Evolutionary conservation across 208 protist species (phyloP).

Genomic region (Trypanosoma platydactyli): DNA sequence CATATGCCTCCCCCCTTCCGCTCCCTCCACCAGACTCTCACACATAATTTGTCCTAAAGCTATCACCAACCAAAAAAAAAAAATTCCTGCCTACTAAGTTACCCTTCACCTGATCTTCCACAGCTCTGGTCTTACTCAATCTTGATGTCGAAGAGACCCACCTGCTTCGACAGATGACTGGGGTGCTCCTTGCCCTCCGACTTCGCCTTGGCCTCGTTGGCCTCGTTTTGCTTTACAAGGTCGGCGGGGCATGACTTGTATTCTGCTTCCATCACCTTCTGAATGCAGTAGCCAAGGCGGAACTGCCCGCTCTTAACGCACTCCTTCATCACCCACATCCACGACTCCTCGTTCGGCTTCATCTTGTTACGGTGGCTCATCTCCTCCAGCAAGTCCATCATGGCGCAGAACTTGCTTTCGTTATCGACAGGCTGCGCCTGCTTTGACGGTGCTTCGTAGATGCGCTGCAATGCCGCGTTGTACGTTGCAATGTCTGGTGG

Average conservation of each 20-base stretch:
- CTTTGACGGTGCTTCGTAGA: conserved; percentile 80
- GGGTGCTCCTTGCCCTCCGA: conserved; percentile 86
- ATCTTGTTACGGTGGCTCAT: conserved; percentile 89
- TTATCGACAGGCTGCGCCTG: conserved; percentile 61
- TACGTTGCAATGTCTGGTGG: conserved; percentile 87
- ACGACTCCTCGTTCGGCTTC: conserved; percentile 85
- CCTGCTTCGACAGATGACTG: conserved; percentile 61
- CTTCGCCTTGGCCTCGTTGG: conserved; percentile 78
- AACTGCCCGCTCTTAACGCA: conserved; percentile 84
- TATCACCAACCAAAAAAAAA: conserved; percentile 7
- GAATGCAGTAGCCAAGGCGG: conserved; percentile 80
- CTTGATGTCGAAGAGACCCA: conserved; percentile 85
- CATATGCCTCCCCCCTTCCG: not conserved
- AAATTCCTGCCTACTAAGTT: conserved; percentile 1
- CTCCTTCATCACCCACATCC: conserved; percentile 86
- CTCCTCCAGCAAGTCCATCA: conserved; percentile 90
- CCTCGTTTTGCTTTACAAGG: conserved; percentile 80
- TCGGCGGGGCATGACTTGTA: conserved; percentile 76
- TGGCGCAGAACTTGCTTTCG: conserved; percentile 90
- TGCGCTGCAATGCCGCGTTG: conserved; percentile 83
- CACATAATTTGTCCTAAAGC: not conserved
- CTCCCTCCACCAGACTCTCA: not conserved
- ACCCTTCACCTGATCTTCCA: not conserved
- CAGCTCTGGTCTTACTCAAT: conserved; percentile 49
- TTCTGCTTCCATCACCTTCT: conserved; percentile 73